Evolutionary conservation across 441 rosid genomes (phyloP).

Genomic region (Breynia disticha): DNA sequence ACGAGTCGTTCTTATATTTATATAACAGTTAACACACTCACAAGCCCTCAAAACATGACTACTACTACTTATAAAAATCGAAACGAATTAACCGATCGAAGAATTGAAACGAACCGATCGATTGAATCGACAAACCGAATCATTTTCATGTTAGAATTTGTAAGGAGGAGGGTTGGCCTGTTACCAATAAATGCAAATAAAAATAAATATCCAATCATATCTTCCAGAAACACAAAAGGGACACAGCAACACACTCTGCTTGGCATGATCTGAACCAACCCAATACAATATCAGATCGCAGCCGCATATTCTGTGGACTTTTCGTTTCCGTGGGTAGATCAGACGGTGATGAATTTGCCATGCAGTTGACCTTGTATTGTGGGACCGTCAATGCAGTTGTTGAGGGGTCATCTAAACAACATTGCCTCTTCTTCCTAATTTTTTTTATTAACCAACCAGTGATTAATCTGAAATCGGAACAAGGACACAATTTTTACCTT

Average conservation of each 20-base stretch:
- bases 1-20: conserved; percentile 19
- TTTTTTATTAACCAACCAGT: no score
- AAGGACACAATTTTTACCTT: no score
- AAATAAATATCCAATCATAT: not conserved
- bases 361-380: conserved; percentile 19
- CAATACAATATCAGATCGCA: conserved; percentile 13
- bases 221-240: not conserved
- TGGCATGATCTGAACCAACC: not conserved
- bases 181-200: no score
- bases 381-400: conserved; percentile 15
- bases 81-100: no score
- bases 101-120: no score
- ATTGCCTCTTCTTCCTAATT: not conserved
- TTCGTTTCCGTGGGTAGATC: not conserved
- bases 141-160: not conserved
- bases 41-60: not conserved
- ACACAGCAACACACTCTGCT: not conserved
- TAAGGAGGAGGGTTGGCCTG: no score
- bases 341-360: conserved; percentile 14
- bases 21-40: no score
- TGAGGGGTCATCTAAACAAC: conserved; percentile 14
- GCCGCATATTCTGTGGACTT: conserved; percentile 16
- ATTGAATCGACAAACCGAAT: no score
- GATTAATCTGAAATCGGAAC: no score
- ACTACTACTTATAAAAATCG: not conserved